phyloP scores from a whole-genome alignment of 2,329 filamentous ascomycete species.

The Grosmannia serpens region DNA sequence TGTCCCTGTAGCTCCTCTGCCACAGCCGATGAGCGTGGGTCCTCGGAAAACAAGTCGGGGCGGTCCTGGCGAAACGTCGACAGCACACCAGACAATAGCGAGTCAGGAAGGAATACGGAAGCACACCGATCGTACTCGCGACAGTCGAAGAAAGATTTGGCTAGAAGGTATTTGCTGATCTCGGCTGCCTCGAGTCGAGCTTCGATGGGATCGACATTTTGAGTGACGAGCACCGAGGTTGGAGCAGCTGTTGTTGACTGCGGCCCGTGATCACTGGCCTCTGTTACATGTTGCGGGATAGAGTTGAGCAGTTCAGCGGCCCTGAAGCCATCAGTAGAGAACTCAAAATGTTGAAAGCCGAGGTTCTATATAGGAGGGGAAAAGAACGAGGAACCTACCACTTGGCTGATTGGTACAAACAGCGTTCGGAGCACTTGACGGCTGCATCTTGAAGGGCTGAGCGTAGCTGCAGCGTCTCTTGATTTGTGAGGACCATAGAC shows the following conservation, averaged over 20 bases:
- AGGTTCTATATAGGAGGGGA: no score
- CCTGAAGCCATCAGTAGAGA: constrained; percentile 37
- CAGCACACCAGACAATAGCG: constrained; percentile 58
- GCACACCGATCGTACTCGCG: constrained; percentile 91
- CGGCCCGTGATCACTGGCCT: constrained; percentile 36
- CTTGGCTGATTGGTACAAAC: constrained; percentile 92
- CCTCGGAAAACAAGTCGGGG: constrained; percentile 14
- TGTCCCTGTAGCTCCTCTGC: neutral
- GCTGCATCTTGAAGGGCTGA: constrained; percentile 73
- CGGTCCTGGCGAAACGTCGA: constrained; percentile 31
- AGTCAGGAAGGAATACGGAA: constrained; percentile 74
- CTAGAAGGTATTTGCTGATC: constrained; percentile 72
- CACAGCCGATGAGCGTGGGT: constrained; percentile 12
- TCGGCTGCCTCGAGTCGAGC: constrained; percentile 67
- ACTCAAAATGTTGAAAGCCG: constrained; percentile 11
- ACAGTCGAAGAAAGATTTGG: constrained; percentile 91
- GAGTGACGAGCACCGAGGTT: constrained; percentile 30
- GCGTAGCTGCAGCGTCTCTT: constrained; percentile 53
- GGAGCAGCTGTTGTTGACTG: constrained; percentile 10
- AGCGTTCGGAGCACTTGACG: constrained; percentile 84
- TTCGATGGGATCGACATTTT: constrained; percentile 59
- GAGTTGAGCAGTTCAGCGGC: constrained; percentile 87
- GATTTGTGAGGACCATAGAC: constrained; percentile 41
- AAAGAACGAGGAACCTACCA: constrained; percentile 47
- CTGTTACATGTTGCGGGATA: constrained; percentile 47